A percentile compares a stretch with the other conserved stretches of the same genome.
phyloP scores from a whole-genome alignment of 176 grass and related monocot species.

The Zoysia pacifica region DNA sequence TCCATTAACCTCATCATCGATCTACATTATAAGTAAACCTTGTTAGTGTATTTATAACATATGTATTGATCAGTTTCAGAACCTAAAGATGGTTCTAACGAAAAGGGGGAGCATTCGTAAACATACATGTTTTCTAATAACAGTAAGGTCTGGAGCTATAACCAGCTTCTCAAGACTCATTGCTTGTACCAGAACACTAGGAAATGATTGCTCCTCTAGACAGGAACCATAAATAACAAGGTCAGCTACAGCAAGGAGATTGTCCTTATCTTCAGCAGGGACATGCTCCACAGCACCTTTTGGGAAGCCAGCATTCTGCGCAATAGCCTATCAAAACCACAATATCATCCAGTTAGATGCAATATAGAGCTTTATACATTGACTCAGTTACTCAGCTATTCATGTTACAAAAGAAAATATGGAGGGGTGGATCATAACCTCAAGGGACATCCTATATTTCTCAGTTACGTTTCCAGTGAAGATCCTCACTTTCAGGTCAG shows the following conservation, averaged over 20 bases:
- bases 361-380: slow-evolving; percentile 15
- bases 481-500: slow-evolving; percentile 75
- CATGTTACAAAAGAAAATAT: slow-evolving; percentile 15
- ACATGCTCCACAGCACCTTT: slow-evolving; percentile 58
- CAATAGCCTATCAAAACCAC: slow-evolving; percentile 57
- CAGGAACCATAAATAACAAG: slow-evolving; percentile 88
- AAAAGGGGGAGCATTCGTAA: background rate
- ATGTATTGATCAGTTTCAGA: slow-evolving; percentile 11
- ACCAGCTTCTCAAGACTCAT: slow-evolving; percentile 89
- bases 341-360: slow-evolving; percentile 34
- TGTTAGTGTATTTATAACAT: slow-evolving; percentile 36
- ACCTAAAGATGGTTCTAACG: slow-evolving; percentile 14
- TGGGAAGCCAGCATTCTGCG: slow-evolving; percentile 69
- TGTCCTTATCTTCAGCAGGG: slow-evolving; percentile 52
- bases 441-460: slow-evolving; percentile 58
- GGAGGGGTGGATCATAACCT: slow-evolving; percentile 57
- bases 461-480: slow-evolving; percentile 57
- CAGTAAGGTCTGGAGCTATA: slow-evolving; percentile 83
- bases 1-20: slow-evolving; percentile 81
- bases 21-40: slow-evolving; percentile 55
- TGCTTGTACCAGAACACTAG: slow-evolving; percentile 68
- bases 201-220: slow-evolving; percentile 92
- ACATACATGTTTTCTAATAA: slow-evolving; percentile 91
- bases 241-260: slow-evolving; percentile 62
- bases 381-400: background rate